These are phyloP conservation scores for Coniella vitis DNA, from an alignment of 2,329 filamentous ascomycete species.

Conservation along the genomic window DNA sequence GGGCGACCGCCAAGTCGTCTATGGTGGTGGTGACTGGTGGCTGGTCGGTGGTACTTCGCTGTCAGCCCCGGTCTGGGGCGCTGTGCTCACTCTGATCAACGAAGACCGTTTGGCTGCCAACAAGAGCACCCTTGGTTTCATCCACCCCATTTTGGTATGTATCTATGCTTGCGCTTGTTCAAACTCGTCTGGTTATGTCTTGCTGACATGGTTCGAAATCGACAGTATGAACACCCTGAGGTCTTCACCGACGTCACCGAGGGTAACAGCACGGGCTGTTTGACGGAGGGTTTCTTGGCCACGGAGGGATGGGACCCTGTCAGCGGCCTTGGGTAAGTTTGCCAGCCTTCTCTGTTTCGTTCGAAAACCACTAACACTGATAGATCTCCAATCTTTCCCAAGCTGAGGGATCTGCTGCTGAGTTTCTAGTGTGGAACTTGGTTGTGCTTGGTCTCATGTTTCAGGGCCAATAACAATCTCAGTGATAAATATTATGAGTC, in stretches of 20 bases:
- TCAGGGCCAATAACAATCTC: too few species aligned
- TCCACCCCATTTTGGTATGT: constrained; percentile 23
- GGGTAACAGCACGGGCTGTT: constrained; percentile 31
- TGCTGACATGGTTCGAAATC: background rate
- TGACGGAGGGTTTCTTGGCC: constrained; percentile 34
- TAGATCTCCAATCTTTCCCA: too few species aligned
- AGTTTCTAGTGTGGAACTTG: too few species aligned
- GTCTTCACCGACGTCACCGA: constrained; percentile 27
- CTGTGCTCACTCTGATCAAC: constrained; percentile 55
- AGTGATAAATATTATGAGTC: too few species aligned
- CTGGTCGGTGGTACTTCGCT: constrained; percentile 42
- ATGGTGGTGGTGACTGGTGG: background rate
- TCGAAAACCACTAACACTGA: too few species aligned
- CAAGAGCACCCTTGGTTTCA: constrained; percentile 31
- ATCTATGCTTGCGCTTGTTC: background rate
- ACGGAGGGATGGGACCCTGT: constrained; percentile 35
- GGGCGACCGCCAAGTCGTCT: constrained; percentile 29
- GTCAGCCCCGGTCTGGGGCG: constrained; percentile 50
- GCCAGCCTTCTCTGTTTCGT: too few species aligned
- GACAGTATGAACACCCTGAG: constrained; percentile 22
- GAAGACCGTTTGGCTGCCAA: constrained; percentile 49
- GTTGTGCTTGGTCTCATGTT: too few species aligned
- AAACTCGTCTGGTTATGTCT: too few species aligned
- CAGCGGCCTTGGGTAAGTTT: constrained; percentile 27
- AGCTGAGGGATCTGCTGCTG: too few species aligned